Percentiles rank a stretch among this genome's conserved stretches.
phyloP scores from a whole-genome alignment of 345 rosid species.

The Boechera stricta region DNA sequence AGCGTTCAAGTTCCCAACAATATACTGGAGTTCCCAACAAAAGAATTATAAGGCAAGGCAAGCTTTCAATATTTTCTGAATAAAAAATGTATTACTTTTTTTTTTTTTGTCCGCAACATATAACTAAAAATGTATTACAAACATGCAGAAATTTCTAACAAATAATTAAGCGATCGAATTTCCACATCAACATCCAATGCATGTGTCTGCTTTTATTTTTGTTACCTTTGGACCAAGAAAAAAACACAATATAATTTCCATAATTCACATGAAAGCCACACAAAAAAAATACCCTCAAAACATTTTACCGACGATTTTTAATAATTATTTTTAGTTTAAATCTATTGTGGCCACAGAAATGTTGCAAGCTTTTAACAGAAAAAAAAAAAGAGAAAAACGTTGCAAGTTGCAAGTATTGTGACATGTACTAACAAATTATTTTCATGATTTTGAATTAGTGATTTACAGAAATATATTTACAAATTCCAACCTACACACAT shows the following conservation, averaged over 20 bases:
- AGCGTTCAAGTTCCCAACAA: no score
- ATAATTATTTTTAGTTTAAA: not conserved
- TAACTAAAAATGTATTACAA: no score
- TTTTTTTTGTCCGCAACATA: no score
- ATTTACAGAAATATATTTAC: not conserved
- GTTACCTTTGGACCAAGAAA: not conserved
- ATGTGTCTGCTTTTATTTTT: conserved; percentile 22
- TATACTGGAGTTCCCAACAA: no score
- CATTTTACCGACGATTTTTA: no score
- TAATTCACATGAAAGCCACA: not conserved
- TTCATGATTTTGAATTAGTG: conserved; percentile 3
- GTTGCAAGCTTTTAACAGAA: not conserved
- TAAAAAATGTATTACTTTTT: no score
- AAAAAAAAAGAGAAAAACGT: not conserved
- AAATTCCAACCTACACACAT: not conserved
- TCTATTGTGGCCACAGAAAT: not conserved
- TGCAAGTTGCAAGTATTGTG: conserved; percentile 31
- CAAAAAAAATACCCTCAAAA: not conserved
- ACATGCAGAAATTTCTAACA: not conserved
- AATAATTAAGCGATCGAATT: conserved; percentile 12
- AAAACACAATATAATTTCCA: not conserved
- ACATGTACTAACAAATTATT: not conserved
- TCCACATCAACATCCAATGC: conserved; percentile 39
- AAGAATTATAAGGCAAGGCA: no score
- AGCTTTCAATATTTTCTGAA: no score